Percentiles rank a stretch among this genome's conserved stretches.
phyloP scores from a whole-genome alignment of 768 basidiomycete species.

The Phylloporus arenicola region DNA sequence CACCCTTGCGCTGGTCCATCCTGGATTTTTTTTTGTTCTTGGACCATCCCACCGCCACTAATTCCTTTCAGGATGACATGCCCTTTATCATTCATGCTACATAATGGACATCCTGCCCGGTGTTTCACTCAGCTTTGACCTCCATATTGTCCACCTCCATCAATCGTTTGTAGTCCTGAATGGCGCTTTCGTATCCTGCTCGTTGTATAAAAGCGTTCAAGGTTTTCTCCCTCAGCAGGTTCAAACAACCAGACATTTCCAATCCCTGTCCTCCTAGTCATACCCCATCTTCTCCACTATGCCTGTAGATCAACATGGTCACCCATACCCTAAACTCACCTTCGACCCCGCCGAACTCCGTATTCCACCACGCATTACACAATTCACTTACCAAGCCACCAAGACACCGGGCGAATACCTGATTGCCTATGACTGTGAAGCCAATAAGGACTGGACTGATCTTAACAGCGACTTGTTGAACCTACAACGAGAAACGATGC shows the following conservation, averaged over 20 bases:
- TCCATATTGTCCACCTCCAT: background rate
- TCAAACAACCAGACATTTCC: background rate
- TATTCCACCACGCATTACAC: background rate
- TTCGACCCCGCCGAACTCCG: conserved; percentile 4
- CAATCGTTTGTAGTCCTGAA: background rate
- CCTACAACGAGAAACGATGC: background rate
- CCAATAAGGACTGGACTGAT: background rate
- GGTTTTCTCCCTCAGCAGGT: background rate
- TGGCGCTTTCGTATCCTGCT: background rate
- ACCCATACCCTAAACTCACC: conserved; percentile 2
- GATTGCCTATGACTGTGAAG: no score
- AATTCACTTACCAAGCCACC: background rate
- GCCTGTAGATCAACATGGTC: background rate
- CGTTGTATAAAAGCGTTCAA: background rate
- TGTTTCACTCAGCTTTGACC: background rate
- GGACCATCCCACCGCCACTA: background rate
- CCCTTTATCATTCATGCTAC: no score
- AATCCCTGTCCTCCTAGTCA: background rate
- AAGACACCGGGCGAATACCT: conserved; percentile 7
- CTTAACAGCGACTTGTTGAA: background rate
- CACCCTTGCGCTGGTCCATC: no score
- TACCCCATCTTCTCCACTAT: background rate
- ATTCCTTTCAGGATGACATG: background rate
- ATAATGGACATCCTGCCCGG: background rate
- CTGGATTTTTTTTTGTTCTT: no score